Conservation (phyloP, 1,139 yeast genomes). For the Suhomyces taliae region DNA sequence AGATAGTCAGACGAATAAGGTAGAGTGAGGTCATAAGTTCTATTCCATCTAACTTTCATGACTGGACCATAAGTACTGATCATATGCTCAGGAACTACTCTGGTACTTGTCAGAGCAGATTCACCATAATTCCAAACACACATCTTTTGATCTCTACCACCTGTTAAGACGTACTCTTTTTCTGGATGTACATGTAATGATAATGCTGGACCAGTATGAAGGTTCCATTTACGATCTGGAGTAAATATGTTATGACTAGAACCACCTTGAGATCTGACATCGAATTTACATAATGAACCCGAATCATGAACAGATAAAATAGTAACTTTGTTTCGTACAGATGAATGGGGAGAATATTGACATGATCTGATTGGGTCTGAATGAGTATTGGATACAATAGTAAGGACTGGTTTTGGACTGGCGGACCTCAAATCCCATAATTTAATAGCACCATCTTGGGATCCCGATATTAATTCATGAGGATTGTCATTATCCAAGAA, state of each 20-base stretch:
- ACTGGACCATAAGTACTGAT: slow-evolving; percentile 78
- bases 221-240: slow-evolving; percentile 74
- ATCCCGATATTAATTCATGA: slow-evolving; percentile 71
- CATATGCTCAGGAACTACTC: slow-evolving; percentile 64
- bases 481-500: slow-evolving; percentile 55
- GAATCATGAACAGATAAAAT: slow-evolving; percentile 75
- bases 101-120: slow-evolving; percentile 30
- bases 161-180: slow-evolving; percentile 78
- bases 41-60: slow-evolving; percentile 69
- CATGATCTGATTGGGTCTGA: slow-evolving; percentile 66
- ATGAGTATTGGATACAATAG: slow-evolving; percentile 48
- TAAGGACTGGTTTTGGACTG: slow-evolving; percentile 42
- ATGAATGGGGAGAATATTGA: slow-evolving; percentile 55
- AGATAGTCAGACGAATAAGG: slow-evolving; percentile 1
- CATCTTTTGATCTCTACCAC: slow-evolving; percentile 86
- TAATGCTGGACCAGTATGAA: slow-evolving; percentile 90
- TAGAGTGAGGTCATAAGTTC: slow-evolving; percentile 23
- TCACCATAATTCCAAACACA: slow-evolving; percentile 72
- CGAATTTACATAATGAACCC: slow-evolving; percentile 86
- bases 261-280: slow-evolving; percentile 48
- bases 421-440: slow-evolving; percentile 81
- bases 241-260: slow-evolving; percentile 25
- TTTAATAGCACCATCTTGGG: slow-evolving; percentile 87
- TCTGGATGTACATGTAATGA: slow-evolving; percentile 89
- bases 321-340: slow-evolving; percentile 32